Percentiles rank a stretch among this genome's conserved stretches.
These are phyloP conservation scores for Scheffersomyces segobiensis DNA, from an alignment of 1,139 yeast species.

Conservation along the genomic window DNA sequence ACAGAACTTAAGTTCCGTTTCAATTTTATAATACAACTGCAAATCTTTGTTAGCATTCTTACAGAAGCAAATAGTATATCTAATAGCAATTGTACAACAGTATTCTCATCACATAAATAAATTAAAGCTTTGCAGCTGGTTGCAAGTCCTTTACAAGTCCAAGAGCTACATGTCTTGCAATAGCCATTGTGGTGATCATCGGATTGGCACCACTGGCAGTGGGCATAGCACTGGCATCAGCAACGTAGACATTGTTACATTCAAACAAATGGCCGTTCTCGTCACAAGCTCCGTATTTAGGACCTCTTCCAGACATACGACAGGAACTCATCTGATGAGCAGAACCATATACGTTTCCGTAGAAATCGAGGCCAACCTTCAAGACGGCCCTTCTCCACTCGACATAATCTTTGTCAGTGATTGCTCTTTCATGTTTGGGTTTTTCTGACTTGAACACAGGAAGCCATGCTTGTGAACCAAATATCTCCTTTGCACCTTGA, in stretches of 20 bases:
- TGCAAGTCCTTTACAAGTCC: conserved; percentile 37
- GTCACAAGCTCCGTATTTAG: conserved; percentile 51
- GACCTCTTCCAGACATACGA: conserved; percentile 54
- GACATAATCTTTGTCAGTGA: conserved; percentile 48
- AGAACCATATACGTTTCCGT: conserved; percentile 43
- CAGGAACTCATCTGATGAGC: conserved; percentile 67
- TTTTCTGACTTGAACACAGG: conserved; percentile 41
- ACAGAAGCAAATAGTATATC: background rate
- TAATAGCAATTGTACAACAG: background rate
- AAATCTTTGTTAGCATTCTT: background rate
- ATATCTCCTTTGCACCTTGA: conserved; percentile 51
- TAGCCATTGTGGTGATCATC: conserved; percentile 46
- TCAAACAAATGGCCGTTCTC: conserved; percentile 52
- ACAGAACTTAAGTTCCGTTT: background rate
- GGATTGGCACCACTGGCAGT: conserved; percentile 64
- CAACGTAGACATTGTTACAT: conserved; percentile 53
- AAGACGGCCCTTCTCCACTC: conserved; percentile 41
- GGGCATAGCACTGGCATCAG: conserved; percentile 60
- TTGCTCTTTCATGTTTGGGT: conserved; percentile 42
- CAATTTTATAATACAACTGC: background rate
- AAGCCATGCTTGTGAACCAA: conserved; percentile 36
- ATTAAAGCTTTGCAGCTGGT: conserved; percentile 29
- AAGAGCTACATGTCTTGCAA: conserved; percentile 39
- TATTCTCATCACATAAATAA: background rate
- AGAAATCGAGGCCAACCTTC: conserved; percentile 26